phyloP scores from a whole-genome alignment of 2,329 filamentous ascomycete species.

The Botrytis tulipae region DNA sequence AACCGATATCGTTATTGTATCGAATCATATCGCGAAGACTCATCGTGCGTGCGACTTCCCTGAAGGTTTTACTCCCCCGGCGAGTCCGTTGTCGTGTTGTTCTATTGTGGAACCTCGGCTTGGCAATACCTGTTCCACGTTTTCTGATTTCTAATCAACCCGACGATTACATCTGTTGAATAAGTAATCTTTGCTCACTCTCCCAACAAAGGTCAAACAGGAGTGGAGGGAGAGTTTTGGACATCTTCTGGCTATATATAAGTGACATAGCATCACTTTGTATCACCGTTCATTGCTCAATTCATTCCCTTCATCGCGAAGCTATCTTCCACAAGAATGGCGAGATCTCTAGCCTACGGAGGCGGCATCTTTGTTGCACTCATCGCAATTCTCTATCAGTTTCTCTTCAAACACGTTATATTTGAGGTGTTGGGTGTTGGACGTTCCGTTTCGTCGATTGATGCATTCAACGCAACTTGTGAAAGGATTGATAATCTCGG shows the following conservation, averaged over 20 bases:
- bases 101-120: too few relatives aligned
- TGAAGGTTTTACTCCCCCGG: too few relatives aligned
- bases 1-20: background rate
- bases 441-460: conserved; percentile 37
- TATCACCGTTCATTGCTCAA: background rate
- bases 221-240: background rate
- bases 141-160: too few relatives aligned
- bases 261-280: background rate
- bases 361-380: conserved; percentile 27
- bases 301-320: background rate
- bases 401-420: conserved; percentile 35
- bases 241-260: background rate
- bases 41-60: too few relatives aligned
- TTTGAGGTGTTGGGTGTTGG: conserved; percentile 38
- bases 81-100: too few relatives aligned
- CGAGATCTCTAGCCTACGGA: conserved; percentile 25
- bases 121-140: too few relatives aligned
- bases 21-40: background rate
- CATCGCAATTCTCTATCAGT: conserved; percentile 37
- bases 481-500: conserved; percentile 31
- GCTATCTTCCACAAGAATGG: conserved; percentile 6
- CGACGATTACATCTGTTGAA: too few relatives aligned
- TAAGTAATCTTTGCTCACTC: too few relatives aligned
- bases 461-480: conserved; percentile 37
- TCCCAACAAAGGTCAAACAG: background rate